Base-by-base conservation (phyloP, 2,329 filamentous ascomycete genomes). In the Alternaria triticina region DNA sequence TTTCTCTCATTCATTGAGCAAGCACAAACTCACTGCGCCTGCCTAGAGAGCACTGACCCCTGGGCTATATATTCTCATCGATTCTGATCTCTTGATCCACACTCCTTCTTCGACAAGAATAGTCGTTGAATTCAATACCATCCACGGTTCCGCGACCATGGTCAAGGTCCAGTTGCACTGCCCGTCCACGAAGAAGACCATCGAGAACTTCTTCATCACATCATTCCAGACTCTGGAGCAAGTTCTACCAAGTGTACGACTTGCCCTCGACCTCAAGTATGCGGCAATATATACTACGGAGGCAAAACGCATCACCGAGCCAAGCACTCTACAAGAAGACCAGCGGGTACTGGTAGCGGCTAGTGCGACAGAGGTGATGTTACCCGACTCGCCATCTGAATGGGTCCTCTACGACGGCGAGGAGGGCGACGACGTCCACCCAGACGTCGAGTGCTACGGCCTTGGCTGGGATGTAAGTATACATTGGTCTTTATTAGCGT, bases 341-440 rank as follows among this genome's bases (percentile, higher is more conserved):
- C 51, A 67, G 25, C 67, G 65, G 1, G 44, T 69, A 1, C 43
- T 67, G 1, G 65, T 69, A 5, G 67, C 65, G 1, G 60, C 62
- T 0, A 54, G 47, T 2, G 22, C 17, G 0, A 7, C 13, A 0
- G 67, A 69, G 22, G 44, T 7, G 3, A 67, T 69, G 58, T 20
- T 67, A 3, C 65, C 67, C 0, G 65, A 69, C 20, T 57, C 67
- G 7, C 55, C 49, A 2, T 25, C 46, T 1, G 62, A 55, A 5
- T 65, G 57, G n/a, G 46, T 54, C 0, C 7, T 67, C 5, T 69
- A 69, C 28, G 47, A 52, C 5, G 67, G 67, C 2, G 57, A 67
- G 9, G 67, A 69, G 10, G 58, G 55, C 3, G 59, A 61, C 1
- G 65, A 67, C n/a, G 52, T 66, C 0, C 60, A 63, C 15, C 33